A percentile compares a stretch with the other conserved stretches of the same genome.
Conservation (phyloP, 1,284 basidiomycete species). For the Taiwanofungus camphoratus region DNA sequence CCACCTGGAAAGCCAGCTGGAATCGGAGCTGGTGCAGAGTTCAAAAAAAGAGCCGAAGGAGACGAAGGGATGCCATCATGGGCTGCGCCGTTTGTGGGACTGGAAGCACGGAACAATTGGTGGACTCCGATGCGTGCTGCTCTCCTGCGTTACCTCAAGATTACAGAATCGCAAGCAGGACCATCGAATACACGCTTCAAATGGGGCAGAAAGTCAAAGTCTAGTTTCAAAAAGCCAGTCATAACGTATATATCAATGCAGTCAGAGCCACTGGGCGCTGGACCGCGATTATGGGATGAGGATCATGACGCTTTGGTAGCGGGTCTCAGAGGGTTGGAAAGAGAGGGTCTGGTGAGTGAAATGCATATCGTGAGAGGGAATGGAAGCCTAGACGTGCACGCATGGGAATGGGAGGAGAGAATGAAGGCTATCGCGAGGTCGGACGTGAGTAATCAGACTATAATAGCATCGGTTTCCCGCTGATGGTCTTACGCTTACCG, state of each 20-base stretch:
- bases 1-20: constrained; percentile 2
- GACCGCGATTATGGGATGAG: constrained; percentile 35
- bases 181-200: constrained; percentile 14
- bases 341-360: constrained; percentile 52
- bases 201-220: constrained; percentile 26
- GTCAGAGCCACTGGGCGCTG: constrained; percentile 39
- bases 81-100: constrained; percentile 54
- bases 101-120: constrained; percentile 57
- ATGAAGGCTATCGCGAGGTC: constrained; percentile 69
- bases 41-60: constrained; percentile 19
- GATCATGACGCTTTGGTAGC: constrained; percentile 51
- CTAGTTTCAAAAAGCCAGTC: constrained; percentile 34
- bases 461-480: too few relatives aligned
- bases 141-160: constrained; percentile 22
- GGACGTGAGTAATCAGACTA: constrained; percentile 62
- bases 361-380: constrained; percentile 62
- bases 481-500: too few relatives aligned
- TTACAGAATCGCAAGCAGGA: constrained; percentile 9
- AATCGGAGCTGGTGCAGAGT: constrained; percentile 5
- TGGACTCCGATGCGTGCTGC: constrained; percentile 56
- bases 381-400: constrained; percentile 21
- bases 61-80: constrained; percentile 32
- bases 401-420: constrained; percentile 45
- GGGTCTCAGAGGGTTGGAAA: constrained; percentile 47
- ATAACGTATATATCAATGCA: constrained; percentile 74